Conservation (phyloP, 2,329 filamentous ascomycete species). For the Pyricularia pennisetigena region DNA sequence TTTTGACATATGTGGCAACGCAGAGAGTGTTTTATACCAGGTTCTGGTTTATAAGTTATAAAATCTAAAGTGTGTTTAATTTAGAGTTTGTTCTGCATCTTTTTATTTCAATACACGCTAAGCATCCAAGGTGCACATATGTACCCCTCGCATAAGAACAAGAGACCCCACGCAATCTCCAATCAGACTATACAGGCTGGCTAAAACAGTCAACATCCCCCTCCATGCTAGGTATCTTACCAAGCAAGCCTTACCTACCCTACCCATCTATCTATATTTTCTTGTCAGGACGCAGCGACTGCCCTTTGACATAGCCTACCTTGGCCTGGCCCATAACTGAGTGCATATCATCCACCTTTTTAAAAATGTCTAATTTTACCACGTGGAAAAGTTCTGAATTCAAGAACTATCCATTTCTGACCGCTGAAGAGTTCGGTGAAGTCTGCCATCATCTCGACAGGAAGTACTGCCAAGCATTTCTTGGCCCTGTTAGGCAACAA, state of each 20-base stretch:
- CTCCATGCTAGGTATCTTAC: background rate
- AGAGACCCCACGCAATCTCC: too few species aligned
- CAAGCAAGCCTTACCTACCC: too few species aligned
- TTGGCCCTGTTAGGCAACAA: constrained; percentile 41
- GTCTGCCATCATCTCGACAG: constrained; percentile 54
- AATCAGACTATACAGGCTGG: background rate
- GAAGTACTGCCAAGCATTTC: constrained; percentile 45
- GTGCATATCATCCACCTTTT: background rate
- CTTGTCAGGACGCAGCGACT: background rate
- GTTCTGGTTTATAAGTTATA: too few species aligned
- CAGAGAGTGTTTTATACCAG: too few species aligned
- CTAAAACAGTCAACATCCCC: background rate
- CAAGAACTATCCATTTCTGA: constrained; percentile 51
- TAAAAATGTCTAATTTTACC: background rate
- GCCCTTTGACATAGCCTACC: background rate
- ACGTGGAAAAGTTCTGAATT: constrained; percentile 24
- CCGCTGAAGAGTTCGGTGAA: constrained; percentile 50
- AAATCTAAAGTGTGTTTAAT: too few species aligned
- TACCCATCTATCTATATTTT: background rate
- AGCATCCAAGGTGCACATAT: too few species aligned
- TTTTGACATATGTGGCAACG: too few species aligned
- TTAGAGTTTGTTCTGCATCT: too few species aligned
- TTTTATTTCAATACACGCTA: too few species aligned
- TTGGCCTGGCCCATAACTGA: background rate
- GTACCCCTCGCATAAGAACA: too few species aligned